Conservation (phyloP, 345 rosid genomes). For the Populus nigra region DNA sequence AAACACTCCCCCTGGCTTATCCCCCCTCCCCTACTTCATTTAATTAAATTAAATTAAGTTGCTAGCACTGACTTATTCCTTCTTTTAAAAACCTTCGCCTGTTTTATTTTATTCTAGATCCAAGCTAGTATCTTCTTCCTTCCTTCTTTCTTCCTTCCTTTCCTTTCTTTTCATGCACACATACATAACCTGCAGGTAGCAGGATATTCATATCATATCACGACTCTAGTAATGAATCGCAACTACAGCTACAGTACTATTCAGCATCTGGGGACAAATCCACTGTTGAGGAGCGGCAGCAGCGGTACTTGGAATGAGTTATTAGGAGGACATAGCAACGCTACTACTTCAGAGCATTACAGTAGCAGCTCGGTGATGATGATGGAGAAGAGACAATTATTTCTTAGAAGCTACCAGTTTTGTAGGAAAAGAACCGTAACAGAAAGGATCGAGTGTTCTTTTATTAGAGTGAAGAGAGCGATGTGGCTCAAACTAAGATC, state of each 20-base stretch:
- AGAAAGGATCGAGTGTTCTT: no score
- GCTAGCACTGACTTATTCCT: not conserved
- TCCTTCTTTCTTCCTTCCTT: no score
- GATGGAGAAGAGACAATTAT: no score
- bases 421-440: no score
- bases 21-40: not conserved
- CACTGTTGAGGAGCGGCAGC: not conserved
- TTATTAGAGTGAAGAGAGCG: no score
- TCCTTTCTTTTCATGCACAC: not conserved
- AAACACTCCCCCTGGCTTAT: no score
- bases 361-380: no score
- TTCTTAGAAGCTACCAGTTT: no score
- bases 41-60: not conserved
- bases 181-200: not conserved
- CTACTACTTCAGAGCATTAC: no score
- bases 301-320: not conserved
- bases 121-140: no score
- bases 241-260: not conserved
- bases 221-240: conserved; percentile 3
- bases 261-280: not conserved
- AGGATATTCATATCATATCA: not conserved
- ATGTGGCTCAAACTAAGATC: no score
- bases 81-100: not conserved
- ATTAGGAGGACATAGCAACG: not conserved
- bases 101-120: not conserved